A percentile compares a stretch with the other conserved stretches of the same genome.
Evolutionary conservation across 441 rosid species (phyloP).

Genomic region (Aquilaria agallochum): DNA sequence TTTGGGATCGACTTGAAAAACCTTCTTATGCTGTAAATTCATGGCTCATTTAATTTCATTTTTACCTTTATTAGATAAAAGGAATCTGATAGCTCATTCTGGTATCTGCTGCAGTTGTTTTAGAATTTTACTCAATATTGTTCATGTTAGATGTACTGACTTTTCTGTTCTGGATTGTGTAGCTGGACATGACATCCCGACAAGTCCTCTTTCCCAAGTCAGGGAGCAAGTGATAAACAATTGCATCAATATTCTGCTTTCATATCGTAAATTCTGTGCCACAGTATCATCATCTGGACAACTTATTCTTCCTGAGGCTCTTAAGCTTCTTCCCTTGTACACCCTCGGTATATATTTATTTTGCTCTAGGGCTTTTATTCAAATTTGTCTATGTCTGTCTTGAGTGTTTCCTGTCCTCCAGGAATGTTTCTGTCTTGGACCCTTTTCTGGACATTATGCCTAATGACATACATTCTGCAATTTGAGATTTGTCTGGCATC

Average conservation of each 20-base stretch:
- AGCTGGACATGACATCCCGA: conserved; percentile 85
- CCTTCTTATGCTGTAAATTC: no score
- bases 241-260: conserved; percentile 68
- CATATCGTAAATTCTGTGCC: conserved; percentile 97
- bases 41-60: no score
- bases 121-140: no score
- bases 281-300: conserved; percentile 97
- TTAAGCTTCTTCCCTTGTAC: conserved; percentile 92
- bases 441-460: no score
- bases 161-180: conserved; percentile 17
- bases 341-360: conserved; percentile 59
- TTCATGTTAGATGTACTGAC: background rate
- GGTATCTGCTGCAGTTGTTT: no score
- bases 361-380: background rate
- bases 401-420: background rate
- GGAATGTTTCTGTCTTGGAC: no score
- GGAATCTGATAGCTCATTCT: no score
- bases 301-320: conserved; percentile 99
- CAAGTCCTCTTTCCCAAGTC: conserved; percentile 56
- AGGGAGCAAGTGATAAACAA: conserved; percentile 81
- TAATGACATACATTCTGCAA: no score
- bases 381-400: background rate
- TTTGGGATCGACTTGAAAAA: no score
- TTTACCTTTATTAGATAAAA: no score
- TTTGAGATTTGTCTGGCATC: no score